Percentiles rank a stretch among this genome's conserved stretches.
Conservation (phyloP, 345 rosid species). For the Barbarea vulgaris region DNA sequence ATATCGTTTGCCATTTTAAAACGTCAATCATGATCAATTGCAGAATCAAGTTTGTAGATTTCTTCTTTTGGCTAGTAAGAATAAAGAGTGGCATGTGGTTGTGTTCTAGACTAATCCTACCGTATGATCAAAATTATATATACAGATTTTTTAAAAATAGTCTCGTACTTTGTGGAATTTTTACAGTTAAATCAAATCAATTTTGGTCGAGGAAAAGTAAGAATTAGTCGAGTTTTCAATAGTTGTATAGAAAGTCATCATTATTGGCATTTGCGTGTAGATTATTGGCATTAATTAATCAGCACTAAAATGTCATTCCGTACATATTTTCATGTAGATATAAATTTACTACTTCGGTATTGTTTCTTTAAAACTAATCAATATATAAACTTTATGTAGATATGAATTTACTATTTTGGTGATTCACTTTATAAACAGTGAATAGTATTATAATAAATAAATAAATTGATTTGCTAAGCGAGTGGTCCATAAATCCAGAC, state of each 20-base stretch:
- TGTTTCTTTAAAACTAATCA: background rate
- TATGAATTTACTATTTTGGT: constrained; percentile 23
- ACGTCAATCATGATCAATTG: constrained; percentile 9
- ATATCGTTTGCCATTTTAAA: background rate
- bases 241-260: background rate
- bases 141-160: too few species aligned
- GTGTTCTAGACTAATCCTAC: background rate
- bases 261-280: constrained; percentile 3
- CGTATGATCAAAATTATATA: background rate
- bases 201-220: background rate
- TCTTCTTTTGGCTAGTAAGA: constrained; percentile 15
- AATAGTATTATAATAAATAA: background rate
- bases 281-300: background rate
- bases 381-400: background rate
- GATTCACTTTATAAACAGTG: constrained; percentile 17
- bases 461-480: background rate
- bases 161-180: background rate
- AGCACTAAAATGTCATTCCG: constrained; percentile 7
- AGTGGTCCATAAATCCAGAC: constrained; percentile 24
- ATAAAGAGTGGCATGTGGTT: background rate
- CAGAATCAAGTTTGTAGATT: background rate
- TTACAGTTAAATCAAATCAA: background rate
- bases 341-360: constrained; percentile 16
- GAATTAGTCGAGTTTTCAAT: background rate
- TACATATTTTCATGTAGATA: background rate